Base-by-base conservation (phyloP, 2,329 filamentous ascomycete species). In the Botrytis fragariae region DNA sequence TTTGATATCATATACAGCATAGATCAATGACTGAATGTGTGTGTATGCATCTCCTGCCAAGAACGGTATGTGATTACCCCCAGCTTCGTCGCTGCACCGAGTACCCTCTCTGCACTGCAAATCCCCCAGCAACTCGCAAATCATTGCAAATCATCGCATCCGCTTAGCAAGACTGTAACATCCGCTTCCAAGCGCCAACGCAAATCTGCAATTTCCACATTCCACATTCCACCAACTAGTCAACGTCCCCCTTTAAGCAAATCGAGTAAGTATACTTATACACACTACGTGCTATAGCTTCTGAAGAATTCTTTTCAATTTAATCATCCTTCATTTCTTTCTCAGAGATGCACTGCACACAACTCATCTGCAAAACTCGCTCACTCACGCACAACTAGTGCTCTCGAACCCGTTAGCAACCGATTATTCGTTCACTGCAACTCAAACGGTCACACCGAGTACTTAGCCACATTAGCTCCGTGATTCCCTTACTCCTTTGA, bases 391-490 rank as follows among this genome's bases (percentile, higher is more conserved):
- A 18, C 22, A 37, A 12, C 29, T 67, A 37, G 63, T 48, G 14
- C 63, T 25, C 44, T n/a, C 9, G n/a, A 51, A 37, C 32, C 32
- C 64, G 32, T 68, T 39, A 12, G 64, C 51, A 44, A 18, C 32
- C 48, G 22, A 37, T 68, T 20, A 29, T 25, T 29, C 45, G 35
- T 54, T 54, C 12, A 54, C 64, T 68, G 45, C 64, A 68, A n/a
- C 64, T 48, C 42, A 54, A 54, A 54, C 45, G 64, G 64, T 39
- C 45, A 39, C 45, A 68, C 45, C 45, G 64, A 68, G 64, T 68
- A 68, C 6, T n/a, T 54, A 54, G 64, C 35, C 25, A 68, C 32
- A 45, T 45, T 45, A 44, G n/a, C 39, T 29, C 20, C 62, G 16
- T 20, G 42, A 1, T 18, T 45, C 39, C 39, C 16, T 44, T 32